A percentile compares a stretch with the other conserved stretches of the same genome.
phyloP scores from a whole-genome alignment of 2,329 filamentous ascomycete genomes.

The Raffaelea deltoideospora region DNA sequence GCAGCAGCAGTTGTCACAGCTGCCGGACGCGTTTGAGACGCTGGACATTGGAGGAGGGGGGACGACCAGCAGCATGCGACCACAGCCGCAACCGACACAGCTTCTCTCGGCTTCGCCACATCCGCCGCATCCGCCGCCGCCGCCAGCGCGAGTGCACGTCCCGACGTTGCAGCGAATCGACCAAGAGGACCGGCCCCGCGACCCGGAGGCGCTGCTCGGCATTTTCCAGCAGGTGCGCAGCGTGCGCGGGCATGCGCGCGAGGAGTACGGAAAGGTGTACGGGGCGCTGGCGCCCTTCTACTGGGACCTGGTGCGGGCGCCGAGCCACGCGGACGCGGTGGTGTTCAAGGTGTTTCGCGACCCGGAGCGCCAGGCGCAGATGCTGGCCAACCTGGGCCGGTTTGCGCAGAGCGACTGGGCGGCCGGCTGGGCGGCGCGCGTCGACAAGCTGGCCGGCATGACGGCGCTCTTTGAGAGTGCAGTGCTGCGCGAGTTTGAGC shows the following conservation, averaged over 20 bases:
- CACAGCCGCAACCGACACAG: slow-evolving; percentile 5
- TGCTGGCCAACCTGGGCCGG: slow-evolving; percentile 63
- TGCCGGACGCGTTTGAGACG: slow-evolving; percentile 62
- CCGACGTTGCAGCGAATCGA: slow-evolving; percentile 19
- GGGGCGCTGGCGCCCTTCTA: slow-evolving; percentile 82
- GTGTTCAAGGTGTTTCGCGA: slow-evolving; percentile 79
- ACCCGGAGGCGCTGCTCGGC: slow-evolving; percentile 50
- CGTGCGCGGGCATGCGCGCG: slow-evolving; percentile 66
- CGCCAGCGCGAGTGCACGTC: slow-evolving; percentile 5
- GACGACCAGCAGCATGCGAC: no score
- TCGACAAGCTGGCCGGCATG: slow-evolving; percentile 60
- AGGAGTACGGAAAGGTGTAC: slow-evolving; percentile 86
- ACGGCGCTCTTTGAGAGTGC: slow-evolving; percentile 78
- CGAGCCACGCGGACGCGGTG: slow-evolving; percentile 62
- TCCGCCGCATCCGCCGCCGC: slow-evolving; percentile 6
- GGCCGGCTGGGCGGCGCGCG: slow-evolving; percentile 54
- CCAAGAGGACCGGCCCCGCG: slow-evolving; percentile 26
- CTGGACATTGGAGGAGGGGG: slow-evolving; percentile 34
- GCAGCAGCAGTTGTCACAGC: slow-evolving; percentile 21
- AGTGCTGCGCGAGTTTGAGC: slow-evolving; percentile 80
- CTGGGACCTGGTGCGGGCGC: slow-evolving; percentile 58
- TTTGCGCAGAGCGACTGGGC: slow-evolving; percentile 75
- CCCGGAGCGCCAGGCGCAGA: slow-evolving; percentile 78
- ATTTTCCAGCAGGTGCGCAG: slow-evolving; percentile 60
- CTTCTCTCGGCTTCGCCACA: no score